Percentiles rank a stretch among this genome's conserved stretches.
Evolutionary conservation across 2,329 filamentous ascomycete species (phyloP).

Genomic region (Colletotrichum shisoi): DNA sequence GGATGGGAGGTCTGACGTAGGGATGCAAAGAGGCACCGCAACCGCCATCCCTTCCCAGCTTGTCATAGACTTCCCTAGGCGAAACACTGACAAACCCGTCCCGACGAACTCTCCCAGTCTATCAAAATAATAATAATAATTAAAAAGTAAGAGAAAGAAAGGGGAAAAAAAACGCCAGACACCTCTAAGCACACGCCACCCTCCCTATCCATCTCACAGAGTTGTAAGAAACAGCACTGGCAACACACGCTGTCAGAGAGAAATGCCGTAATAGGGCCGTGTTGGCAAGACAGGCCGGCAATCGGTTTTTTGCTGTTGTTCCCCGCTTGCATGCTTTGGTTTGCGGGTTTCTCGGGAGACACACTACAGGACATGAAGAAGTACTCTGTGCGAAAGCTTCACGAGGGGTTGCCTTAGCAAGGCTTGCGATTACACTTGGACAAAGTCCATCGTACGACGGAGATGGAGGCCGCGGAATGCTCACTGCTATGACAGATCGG

Average conservation of each 20-base stretch:
- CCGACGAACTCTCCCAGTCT: slow-evolving; percentile 28
- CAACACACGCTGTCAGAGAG: background rate
- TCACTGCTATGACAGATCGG: background rate
- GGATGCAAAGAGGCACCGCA: slow-evolving; percentile 20
- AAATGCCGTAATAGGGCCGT: background rate
- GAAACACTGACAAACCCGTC: slow-evolving; percentile 34
- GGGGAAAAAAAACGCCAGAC: background rate
- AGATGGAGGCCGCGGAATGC: background rate
- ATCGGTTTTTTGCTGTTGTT: background rate
- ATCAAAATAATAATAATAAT: too few relatives aligned
- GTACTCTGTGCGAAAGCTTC: slow-evolving; percentile 15
- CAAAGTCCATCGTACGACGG: background rate
- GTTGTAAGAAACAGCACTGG: background rate
- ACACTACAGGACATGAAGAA: background rate
- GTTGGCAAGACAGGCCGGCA: background rate
- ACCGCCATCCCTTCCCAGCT: slow-evolving; percentile 15
- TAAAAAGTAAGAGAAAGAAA: too few relatives aligned
- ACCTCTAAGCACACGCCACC: slow-evolving; percentile 9
- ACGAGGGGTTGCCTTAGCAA: background rate
- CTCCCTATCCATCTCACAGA: background rate
- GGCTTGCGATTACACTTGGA: background rate
- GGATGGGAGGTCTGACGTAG: background rate
- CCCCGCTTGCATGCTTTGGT: background rate
- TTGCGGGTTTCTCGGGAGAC: background rate
- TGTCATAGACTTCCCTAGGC: slow-evolving; percentile 31